phyloP scores from a whole-genome alignment of 2,329 filamentous ascomycete genomes.

The Trichophyton verrucosum region DNA sequence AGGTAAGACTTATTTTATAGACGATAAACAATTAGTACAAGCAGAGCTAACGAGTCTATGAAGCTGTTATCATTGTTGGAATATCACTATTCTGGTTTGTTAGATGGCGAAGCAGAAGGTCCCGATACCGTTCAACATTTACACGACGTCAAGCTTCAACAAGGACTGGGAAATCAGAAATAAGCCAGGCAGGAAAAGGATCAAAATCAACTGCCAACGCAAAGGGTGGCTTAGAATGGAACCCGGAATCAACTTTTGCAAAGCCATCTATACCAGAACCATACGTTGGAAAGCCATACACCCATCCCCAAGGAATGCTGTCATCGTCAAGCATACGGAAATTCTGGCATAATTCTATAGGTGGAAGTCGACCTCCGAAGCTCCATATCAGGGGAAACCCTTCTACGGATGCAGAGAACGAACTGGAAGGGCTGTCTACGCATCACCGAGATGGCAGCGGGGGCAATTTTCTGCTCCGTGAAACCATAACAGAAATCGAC shows the following conservation, averaged over 20 bases:
- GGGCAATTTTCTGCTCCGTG: neutral
- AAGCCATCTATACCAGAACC: constrained; percentile 6
- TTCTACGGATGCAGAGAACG: neutral
- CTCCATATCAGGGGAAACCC: constrained; percentile 4
- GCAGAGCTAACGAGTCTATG: neutral
- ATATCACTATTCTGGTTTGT: neutral
- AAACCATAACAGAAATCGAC: neutral
- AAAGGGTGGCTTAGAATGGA: constrained; percentile 7
- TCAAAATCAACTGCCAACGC: neutral
- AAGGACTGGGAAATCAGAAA: neutral
- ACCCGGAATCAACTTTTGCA: constrained; percentile 12
- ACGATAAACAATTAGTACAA: neutral
- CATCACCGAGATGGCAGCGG: neutral
- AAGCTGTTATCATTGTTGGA: neutral
- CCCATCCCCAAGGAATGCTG: constrained; percentile 1
- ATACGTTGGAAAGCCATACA: neutral
- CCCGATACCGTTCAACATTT: neutral
- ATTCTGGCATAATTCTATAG: constrained; percentile 4
- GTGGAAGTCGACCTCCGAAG: neutral
- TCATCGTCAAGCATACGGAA: constrained; percentile 9
- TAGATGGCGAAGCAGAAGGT: neutral
- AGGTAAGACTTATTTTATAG: neutral
- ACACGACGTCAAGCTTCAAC: neutral
- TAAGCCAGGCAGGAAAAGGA: neutral
- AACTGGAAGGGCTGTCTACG: neutral